Conservation (phyloP, 2,329 filamentous ascomycete species). For the Phialophora tarda region DNA sequence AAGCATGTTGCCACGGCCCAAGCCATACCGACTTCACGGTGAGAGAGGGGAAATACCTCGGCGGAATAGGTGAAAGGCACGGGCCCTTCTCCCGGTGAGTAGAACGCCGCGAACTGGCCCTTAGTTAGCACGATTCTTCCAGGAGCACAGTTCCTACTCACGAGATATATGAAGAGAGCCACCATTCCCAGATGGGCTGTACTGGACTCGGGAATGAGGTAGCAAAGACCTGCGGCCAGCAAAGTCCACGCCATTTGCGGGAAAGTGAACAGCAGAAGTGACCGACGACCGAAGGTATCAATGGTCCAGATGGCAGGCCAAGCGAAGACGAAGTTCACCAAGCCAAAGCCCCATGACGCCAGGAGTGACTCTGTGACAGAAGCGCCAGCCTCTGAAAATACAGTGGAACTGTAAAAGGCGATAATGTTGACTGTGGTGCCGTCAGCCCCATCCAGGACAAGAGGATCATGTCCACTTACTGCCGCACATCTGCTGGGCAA, state of each 20-base stretch:
- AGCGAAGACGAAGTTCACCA: slow-evolving; percentile 40
- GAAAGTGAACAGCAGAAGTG: slow-evolving; percentile 69
- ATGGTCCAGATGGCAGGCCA: slow-evolving; percentile 58
- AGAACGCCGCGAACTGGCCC: slow-evolving; percentile 63
- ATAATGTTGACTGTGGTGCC: slow-evolving; percentile 61
- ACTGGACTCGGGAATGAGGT: slow-evolving; percentile 53
- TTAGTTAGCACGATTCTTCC: background rate
- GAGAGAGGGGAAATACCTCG: slow-evolving; percentile 55
- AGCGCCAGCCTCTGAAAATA: slow-evolving; percentile 36
- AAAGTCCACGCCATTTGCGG: slow-evolving; percentile 71
- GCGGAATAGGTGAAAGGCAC: slow-evolving; percentile 47
- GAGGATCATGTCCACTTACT: slow-evolving; percentile 19
- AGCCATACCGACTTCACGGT: slow-evolving; percentile 53
- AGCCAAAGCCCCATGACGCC: slow-evolving; percentile 39
- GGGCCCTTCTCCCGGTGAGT: slow-evolving; percentile 63
- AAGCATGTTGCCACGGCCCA: slow-evolving; percentile 46
- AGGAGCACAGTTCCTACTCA: slow-evolving; percentile 8
- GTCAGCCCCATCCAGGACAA: slow-evolving; percentile 40
- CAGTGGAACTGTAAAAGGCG: slow-evolving; percentile 68
- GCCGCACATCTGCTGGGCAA: slow-evolving; percentile 47
- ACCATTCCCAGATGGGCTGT: slow-evolving; percentile 59
- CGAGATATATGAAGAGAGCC: slow-evolving; percentile 66
- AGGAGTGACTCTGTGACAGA: slow-evolving; percentile 35
- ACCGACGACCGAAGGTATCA: slow-evolving; percentile 68
- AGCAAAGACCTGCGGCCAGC: slow-evolving; percentile 67